These are phyloP conservation scores for Lentinus tigrinus DNA, from an alignment of 768 basidiomycete species.

Conservation along the genomic window DNA sequence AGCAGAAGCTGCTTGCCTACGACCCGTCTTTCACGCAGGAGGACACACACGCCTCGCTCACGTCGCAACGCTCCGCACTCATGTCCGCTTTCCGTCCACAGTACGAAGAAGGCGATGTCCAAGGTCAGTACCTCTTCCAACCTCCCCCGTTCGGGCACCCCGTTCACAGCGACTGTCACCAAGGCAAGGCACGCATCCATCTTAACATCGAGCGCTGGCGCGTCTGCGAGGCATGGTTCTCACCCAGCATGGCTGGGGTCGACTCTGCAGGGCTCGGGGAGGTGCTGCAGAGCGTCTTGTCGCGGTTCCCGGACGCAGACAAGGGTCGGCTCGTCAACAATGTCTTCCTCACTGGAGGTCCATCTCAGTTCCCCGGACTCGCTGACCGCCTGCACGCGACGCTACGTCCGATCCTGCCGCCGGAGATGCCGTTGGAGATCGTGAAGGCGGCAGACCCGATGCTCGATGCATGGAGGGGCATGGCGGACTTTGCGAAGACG, in stretches of 20 bases:
- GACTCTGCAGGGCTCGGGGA: slow-evolving; percentile 96
- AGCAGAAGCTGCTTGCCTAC: slow-evolving; percentile 75
- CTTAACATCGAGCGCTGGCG: slow-evolving; percentile 89
- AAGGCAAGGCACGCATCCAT: slow-evolving; percentile 76
- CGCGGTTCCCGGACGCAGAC: slow-evolving; percentile 65
- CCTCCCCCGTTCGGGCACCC: not conserved
- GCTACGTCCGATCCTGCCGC: slow-evolving; percentile 83
- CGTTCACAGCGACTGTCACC: not conserved
- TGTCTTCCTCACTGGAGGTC: slow-evolving; percentile 85
- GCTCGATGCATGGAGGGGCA: slow-evolving; percentile 88
- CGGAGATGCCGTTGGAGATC: slow-evolving; percentile 72
- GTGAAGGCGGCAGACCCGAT: slow-evolving; percentile 61
- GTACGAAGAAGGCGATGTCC: slow-evolving; percentile 74
- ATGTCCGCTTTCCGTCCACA: slow-evolving; percentile 81
- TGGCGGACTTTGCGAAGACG: slow-evolving; percentile 74
- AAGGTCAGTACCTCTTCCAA: slow-evolving; percentile 38
- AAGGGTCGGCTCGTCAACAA: slow-evolving; percentile 82
- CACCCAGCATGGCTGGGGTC: slow-evolving; percentile 90
- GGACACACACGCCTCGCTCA: slow-evolving; percentile 78
- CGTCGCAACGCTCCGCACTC: slow-evolving; percentile 78
- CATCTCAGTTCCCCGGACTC: slow-evolving; percentile 74
- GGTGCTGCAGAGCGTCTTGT: slow-evolving; percentile 80
- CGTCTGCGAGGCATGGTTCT: slow-evolving; percentile 90
- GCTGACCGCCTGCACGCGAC: slow-evolving; percentile 62
- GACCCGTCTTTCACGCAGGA: slow-evolving; percentile 83